phyloP scores from a whole-genome alignment of 148 eudicot species.

The Talinum fruticosum region DNA sequence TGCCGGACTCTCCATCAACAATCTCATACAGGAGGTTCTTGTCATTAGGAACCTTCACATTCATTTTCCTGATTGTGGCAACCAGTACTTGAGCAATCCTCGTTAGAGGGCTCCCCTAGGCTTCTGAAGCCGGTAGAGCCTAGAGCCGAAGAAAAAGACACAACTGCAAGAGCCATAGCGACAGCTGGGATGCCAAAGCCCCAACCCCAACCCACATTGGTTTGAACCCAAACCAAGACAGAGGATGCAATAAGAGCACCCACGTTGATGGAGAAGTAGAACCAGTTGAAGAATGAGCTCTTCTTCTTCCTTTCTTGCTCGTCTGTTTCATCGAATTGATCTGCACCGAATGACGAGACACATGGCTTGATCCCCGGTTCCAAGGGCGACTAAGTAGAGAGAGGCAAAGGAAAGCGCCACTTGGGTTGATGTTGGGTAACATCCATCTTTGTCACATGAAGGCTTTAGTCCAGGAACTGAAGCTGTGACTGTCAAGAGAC shows the following conservation, averaged over 20 bases:
- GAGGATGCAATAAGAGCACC: conserved; percentile 54
- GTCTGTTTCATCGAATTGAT: conserved; percentile 51
- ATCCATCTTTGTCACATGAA: conserved; percentile 22
- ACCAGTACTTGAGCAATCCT: conserved; percentile 50
- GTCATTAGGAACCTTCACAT: conserved; percentile 40
- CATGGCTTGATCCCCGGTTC: conserved; percentile 70
- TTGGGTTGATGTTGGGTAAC: conserved; percentile 33
- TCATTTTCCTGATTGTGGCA: conserved; percentile 36
- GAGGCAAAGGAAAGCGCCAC: conserved; percentile 28
- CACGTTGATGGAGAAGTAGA: conserved; percentile 52
- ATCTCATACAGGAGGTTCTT: conserved; percentile 41
- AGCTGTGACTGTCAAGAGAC: conserved; percentile 43
- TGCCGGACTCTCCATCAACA: conserved; percentile 25
- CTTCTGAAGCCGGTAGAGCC: conserved; percentile 41
- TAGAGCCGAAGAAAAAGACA: conserved; percentile 46
- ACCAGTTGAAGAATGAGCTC: conserved; percentile 55
- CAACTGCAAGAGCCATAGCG: conserved; percentile 50
- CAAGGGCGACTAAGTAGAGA: conserved; percentile 47
- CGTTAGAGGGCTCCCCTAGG: conserved; percentile 57
- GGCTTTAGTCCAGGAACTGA: conserved; percentile 35
- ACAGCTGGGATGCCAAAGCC: conserved; percentile 59
- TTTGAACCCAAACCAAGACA: conserved; percentile 50
- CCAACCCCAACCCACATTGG: conserved; percentile 55
- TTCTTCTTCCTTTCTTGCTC: conserved; percentile 36
- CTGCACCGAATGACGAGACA: conserved; percentile 61